Percentiles rank a stretch among this genome's conserved stretches.
These are phyloP conservation scores for Fusarium nisikadoi DNA, from an alignment of 2,329 filamentous ascomycete species.

Conservation along the genomic window DNA sequence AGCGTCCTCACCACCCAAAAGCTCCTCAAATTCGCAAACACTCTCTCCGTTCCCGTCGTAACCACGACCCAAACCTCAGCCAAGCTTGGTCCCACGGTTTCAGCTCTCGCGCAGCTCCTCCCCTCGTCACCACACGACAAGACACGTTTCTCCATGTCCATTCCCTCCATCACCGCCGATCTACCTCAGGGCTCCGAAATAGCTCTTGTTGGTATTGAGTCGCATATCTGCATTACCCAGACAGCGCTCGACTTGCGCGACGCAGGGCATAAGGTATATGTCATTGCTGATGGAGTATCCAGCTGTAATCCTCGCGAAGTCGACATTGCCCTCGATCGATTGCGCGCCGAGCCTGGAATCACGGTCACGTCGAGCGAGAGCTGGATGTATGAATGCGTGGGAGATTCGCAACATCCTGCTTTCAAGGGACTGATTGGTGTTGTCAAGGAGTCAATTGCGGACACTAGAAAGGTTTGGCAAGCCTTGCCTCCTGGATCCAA, in stretches of 20 bases:
- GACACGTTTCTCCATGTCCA: slow-evolving; percentile 88
- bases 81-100: slow-evolving; percentile 82
- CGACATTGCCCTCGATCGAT: slow-evolving; percentile 77
- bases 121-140: slow-evolving; percentile 77
- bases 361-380: slow-evolving; percentile 88
- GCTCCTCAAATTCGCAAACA: slow-evolving; percentile 71
- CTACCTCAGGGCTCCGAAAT: slow-evolving; percentile 62
- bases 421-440: slow-evolving; percentile 80
- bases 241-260: slow-evolving; percentile 84
- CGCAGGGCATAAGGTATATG: slow-evolving; percentile 82
- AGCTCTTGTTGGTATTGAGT: slow-evolving; percentile 90
- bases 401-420: slow-evolving; percentile 77
- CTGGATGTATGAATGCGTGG: slow-evolving; percentile 88
- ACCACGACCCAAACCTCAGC: slow-evolving; percentile 86
- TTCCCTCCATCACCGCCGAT: slow-evolving; percentile 68
- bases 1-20: slow-evolving; percentile 76
- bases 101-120: slow-evolving; percentile 71
- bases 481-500: slow-evolving; percentile 69
- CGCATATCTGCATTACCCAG: slow-evolving; percentile 94
- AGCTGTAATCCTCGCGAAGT: slow-evolving; percentile 88
- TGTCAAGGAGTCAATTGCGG: slow-evolving; percentile 79
- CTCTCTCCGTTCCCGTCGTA: slow-evolving; percentile 80
- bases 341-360: slow-evolving; percentile 77
- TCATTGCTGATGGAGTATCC: slow-evolving; percentile 89
- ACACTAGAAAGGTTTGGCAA: slow-evolving; percentile 76